These are phyloP conservation scores for Populus nigra DNA, from an alignment of 345 rosid genomes.

Conservation along the genomic window DNA sequence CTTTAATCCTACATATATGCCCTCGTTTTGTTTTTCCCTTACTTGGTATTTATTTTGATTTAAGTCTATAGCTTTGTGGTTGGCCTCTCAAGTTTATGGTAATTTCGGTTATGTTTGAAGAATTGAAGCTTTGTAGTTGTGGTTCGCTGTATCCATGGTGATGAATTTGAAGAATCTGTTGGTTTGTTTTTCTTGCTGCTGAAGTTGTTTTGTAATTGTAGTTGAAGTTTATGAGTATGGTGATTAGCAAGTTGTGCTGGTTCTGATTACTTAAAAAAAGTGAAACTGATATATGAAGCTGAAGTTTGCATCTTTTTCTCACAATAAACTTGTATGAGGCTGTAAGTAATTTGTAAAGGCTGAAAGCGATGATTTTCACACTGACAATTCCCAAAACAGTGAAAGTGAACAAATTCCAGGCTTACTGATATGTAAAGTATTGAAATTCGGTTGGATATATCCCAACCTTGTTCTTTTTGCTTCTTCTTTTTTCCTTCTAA, in stretches of 20 bases:
- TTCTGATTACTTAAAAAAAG: neutral
- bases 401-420: neutral
- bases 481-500: neutral
- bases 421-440: neutral
- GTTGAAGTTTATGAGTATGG: neutral
- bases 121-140: neutral
- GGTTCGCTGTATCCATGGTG: neutral
- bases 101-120: neutral
- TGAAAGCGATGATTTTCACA: neutral
- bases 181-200: neutral
- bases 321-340: neutral
- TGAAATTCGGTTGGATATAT: neutral
- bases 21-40: neutral
- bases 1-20: neutral
- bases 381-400: neutral
- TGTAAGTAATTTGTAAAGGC: neutral
- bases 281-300: neutral
- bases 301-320: neutral
- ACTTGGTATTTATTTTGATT: neutral
- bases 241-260: neutral
- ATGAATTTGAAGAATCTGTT: neutral
- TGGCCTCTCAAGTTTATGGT: neutral
- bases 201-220: neutral
- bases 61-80: neutral
- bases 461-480: neutral